Percentiles rank a stretch among this genome's conserved stretches.
These are phyloP conservation scores for Parsonsia alboflavescens DNA, from an alignment of 257 asterid species.

Conservation along the genomic window DNA sequence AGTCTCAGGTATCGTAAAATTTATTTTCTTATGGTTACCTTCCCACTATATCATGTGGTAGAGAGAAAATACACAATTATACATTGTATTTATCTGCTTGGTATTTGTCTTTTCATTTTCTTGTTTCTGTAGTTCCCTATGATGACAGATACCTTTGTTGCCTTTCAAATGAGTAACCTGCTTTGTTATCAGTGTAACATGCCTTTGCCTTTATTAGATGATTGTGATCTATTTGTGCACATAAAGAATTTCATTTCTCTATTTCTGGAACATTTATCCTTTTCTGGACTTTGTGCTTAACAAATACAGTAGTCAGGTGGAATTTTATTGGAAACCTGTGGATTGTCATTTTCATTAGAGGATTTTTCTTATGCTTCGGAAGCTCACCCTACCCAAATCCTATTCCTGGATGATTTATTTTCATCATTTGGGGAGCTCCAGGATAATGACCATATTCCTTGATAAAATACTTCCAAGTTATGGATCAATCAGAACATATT, in stretches of 20 bases:
- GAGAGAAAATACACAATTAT: not conserved
- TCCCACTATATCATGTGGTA: not conserved
- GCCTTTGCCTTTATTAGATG: not conserved
- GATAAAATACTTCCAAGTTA: not conserved
- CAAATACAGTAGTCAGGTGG: not conserved
- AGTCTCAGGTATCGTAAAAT: slow-evolving; percentile 25
- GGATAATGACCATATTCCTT: not conserved
- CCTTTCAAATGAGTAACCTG: too few species aligned
- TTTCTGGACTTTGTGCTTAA: not conserved
- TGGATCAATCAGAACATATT: too few species aligned
- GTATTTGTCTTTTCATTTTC: not conserved
- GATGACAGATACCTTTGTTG: not conserved
- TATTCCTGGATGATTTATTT: not conserved
- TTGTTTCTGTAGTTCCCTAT: not conserved
- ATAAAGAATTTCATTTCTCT: not conserved
- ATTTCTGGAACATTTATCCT: not conserved
- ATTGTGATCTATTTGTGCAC: not conserved
- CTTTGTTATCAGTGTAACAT: too few species aligned
- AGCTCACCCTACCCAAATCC: not conserved
- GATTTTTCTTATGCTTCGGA: not conserved
- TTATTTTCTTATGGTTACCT: not conserved
- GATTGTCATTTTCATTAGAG: not conserved
- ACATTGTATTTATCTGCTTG: not conserved
- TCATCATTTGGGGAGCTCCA: not conserved
- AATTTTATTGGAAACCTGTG: not conserved